Conservation (phyloP, 139 green algal species). For the Tetradesmus obliquus region DNA sequence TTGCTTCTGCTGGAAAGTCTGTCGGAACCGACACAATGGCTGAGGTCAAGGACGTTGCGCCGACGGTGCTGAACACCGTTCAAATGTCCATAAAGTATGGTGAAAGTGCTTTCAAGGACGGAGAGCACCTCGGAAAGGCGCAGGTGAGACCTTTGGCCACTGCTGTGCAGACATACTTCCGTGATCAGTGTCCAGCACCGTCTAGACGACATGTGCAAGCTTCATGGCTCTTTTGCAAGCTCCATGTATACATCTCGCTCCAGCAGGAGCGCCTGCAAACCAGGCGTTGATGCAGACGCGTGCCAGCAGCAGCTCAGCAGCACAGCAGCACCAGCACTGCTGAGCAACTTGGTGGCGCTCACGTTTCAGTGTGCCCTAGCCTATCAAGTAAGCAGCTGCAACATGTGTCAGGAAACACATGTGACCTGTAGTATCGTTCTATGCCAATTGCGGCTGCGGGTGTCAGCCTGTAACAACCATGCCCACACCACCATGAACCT, state of each 20-base stretch:
- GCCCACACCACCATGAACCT: too few species aligned
- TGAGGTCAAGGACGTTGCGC: neutral
- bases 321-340: neutral
- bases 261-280: neutral
- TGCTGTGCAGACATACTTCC: neutral
- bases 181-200: neutral
- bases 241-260: neutral
- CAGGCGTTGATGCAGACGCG: neutral
- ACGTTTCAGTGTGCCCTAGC: too few species aligned
- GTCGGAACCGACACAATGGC: neutral
- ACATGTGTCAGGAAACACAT: too few species aligned
- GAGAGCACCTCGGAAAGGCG: neutral
- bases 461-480: too few species aligned
- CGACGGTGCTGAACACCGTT: neutral
- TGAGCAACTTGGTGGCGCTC: too few species aligned
- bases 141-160: neutral
- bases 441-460: too few species aligned
- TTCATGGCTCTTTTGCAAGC: neutral
- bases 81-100: neutral
- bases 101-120: neutral
- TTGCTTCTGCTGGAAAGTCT: neutral
- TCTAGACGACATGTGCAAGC: too few species aligned
- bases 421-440: too few species aligned
- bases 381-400: too few species aligned
- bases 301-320: neutral